These are phyloP conservation scores for Backusella sp. DNA, from an alignment of 192 early-diverging fungal genomes.

Conservation along the genomic window DNA sequence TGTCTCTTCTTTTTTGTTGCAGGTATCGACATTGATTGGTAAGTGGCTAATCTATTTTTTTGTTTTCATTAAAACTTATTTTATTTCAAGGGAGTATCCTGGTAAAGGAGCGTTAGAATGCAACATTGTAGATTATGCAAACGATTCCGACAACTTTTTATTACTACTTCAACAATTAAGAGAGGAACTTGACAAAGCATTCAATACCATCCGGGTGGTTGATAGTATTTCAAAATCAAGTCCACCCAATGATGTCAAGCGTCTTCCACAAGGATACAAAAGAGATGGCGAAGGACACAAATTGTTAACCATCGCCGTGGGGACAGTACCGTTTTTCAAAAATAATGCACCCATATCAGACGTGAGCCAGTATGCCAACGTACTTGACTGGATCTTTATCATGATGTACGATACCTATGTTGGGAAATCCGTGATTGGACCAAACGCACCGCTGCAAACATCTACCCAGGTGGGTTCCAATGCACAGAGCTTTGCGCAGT, in stretches of 20 bases:
- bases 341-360: not conserved
- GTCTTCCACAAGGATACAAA: no score
- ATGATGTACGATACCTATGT: conserved; percentile 12
- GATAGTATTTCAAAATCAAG: not conserved
- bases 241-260: not conserved
- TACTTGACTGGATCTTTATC: conserved; percentile 6
- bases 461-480: not conserved
- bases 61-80: not conserved
- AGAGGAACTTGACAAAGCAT: conserved; percentile 6
- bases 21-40: conserved; percentile 8
- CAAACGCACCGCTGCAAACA: conserved; percentile 4
- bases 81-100: conserved; percentile 1
- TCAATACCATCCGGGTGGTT: not conserved
- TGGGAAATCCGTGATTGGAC: conserved; percentile 9
- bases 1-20: not conserved
- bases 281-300: not conserved
- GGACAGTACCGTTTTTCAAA: conserved; percentile 4
- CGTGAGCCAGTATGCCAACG: not conserved
- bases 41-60: not conserved
- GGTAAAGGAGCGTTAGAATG: conserved; percentile 10
- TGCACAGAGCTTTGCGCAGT: not conserved
- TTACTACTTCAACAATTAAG: not conserved
- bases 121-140: conserved; percentile 5
- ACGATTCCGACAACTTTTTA: conserved; percentile 9
- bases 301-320: not conserved